Percentiles rank a stretch among this genome's conserved stretches.
phyloP scores from a whole-genome alignment of 1,284 basidiomycete species.

The Rhodotorula sp. region DNA sequence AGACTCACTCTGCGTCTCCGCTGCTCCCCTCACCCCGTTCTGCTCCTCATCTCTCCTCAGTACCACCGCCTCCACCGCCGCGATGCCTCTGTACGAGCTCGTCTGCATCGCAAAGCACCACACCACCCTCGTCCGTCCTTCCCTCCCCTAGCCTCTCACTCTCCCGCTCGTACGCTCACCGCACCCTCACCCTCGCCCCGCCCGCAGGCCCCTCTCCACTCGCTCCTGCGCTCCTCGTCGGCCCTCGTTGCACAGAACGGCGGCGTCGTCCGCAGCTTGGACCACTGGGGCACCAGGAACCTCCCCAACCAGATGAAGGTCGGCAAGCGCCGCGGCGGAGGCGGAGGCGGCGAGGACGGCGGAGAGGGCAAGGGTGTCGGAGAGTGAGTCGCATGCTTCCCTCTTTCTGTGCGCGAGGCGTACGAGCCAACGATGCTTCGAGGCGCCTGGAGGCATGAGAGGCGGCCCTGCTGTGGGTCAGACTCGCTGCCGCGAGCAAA shows the following conservation, averaged over 20 bases:
- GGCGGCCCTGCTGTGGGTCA: too few relatives aligned
- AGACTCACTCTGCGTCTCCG: background rate
- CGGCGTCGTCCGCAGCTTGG: constrained; percentile 44
- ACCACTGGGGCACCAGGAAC: constrained; percentile 44
- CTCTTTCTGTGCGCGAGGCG: background rate
- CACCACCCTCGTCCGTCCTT: constrained; percentile 25
- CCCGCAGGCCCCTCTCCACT: constrained; percentile 39
- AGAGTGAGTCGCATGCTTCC: constrained; percentile 37
- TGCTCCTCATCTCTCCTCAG: too few relatives aligned
- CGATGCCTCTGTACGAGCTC: constrained; percentile 46
- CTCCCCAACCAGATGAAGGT: constrained; percentile 40
- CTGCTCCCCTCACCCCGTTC: too few relatives aligned
- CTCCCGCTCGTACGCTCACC: background rate
- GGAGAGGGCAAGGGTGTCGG: constrained; percentile 24
- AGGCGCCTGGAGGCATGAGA: too few relatives aligned
- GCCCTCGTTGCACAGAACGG: constrained; percentile 39
- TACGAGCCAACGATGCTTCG: too few relatives aligned
- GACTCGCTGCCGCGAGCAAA: too few relatives aligned
- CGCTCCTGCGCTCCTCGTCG: constrained; percentile 38
- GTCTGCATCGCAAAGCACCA: constrained; percentile 43
- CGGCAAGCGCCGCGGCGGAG: constrained; percentile 31
- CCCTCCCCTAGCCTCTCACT: too few relatives aligned
- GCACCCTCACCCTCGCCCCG: background rate
- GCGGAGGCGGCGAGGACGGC: constrained; percentile 18
- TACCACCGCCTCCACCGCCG: background rate